Evolutionary conservation across 2,329 filamentous ascomycete species (phyloP).

Genomic region (Lachnellula suecica): DNA sequence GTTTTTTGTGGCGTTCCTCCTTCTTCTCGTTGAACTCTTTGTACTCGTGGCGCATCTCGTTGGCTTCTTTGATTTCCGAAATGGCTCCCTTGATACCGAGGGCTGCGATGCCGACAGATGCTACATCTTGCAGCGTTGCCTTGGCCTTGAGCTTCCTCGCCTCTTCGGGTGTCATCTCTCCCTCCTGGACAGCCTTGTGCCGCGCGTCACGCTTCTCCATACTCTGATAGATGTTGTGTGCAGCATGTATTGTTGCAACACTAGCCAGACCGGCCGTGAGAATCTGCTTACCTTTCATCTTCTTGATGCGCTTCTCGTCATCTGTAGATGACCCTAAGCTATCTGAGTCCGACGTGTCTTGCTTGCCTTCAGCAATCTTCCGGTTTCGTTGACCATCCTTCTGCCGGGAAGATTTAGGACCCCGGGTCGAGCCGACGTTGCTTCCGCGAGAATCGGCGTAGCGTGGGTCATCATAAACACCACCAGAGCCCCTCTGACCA

Average conservation of each 20-base stretch:
- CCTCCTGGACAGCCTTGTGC: conserved; percentile 57
- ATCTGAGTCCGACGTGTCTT: conserved; percentile 37
- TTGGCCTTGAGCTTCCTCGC: conserved; percentile 62
- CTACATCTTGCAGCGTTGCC: conserved; percentile 61
- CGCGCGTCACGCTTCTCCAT: conserved; percentile 64
- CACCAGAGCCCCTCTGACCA: conserved; percentile 17
- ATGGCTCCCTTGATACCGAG: conserved; percentile 65
- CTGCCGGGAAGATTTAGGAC: too few species aligned
- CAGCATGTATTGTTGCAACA: conserved; percentile 68
- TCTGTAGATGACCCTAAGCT: conserved; percentile 57
- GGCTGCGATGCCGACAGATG: conserved; percentile 66
- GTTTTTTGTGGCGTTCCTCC: conserved; percentile 43
- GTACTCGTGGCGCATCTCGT: conserved; percentile 56
- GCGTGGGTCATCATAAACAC: conserved; percentile 28
- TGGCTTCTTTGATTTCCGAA: conserved; percentile 67
- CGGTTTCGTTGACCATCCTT: conserved; percentile 21
- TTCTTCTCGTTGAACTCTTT: conserved; percentile 52
- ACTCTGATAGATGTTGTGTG: conserved; percentile 61
- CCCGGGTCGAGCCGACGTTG: conserved; percentile 18
- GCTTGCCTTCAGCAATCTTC: conserved; percentile 30
- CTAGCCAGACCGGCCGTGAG: conserved; percentile 65
- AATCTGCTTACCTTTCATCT: conserved; percentile 65
- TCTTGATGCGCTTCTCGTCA: conserved; percentile 62
- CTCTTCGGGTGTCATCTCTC: conserved; percentile 61
- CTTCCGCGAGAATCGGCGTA: conserved; percentile 30